Base-by-base conservation (phyloP, 169 alveolate species). In the Plasmodium coatneyi region DNA sequence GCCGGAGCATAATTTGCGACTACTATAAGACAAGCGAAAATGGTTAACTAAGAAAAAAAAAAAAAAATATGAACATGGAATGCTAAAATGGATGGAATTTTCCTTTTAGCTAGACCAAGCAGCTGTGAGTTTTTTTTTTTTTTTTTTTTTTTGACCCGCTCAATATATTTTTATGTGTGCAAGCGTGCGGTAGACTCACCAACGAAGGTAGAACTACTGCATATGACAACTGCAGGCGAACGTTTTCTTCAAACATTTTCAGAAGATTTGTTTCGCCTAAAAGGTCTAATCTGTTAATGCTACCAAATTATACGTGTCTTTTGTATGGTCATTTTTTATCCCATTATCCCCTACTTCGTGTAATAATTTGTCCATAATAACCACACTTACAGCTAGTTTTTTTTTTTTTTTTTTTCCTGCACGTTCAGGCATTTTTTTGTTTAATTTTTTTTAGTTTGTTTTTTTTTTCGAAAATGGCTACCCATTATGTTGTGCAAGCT, bases 1-100 rank as follows among this genome's bases (percentile, higher is more conserved):
- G 94, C 60, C 80, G 81, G 78, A 36, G 71, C 5, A 89, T 89
- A 28, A 89, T 89, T 41, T 60, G 54, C 25, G 34, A 66, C 36
- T 72, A 89, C 74, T 89, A 89, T 70, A 28, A 34, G 4, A 25
- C 39, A 10, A 43, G 56, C 56, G 43, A 49, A 41, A 39, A 39
- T 41, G 32, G 52, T 46, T 12, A 74, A 10, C 30, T 10, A n/a
- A 43, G 46, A n/a, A 79, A 39, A 79, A 80, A 79, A 79, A 39
- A 30, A 74, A 74, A 74, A 74, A 14, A 74, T 74, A 66, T 28
- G 76, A 66, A 22, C 30, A 28, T 66, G 76, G 76, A 66, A 66
- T 22, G 76, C n/a, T 10, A 66, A 66, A 9, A 66, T 66, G 1
- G 4, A 66, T 6, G 76, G 36, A 28, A 28, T 19, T 19, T 66